Conservation (phyloP, 805 yeast species). For the Limtongozyma cylindracea region DNA sequence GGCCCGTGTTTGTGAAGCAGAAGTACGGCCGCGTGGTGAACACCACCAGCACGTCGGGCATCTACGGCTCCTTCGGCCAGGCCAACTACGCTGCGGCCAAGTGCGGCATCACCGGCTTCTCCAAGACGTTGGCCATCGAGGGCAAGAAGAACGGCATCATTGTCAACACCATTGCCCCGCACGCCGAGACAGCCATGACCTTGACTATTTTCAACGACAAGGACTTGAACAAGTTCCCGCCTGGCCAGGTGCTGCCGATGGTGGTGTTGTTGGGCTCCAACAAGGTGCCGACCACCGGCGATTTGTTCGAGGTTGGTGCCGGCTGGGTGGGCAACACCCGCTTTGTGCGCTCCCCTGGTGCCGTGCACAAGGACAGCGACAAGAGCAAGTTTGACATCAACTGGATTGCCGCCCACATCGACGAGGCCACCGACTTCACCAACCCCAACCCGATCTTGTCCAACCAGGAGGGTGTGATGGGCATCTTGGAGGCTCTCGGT, state of each 20-base stretch:
- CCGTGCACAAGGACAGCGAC: constrained; percentile 25
- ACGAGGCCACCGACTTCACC: constrained; percentile 38
- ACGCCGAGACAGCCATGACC: constrained; percentile 97
- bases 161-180: constrained; percentile 81
- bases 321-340: constrained; percentile 92
- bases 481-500: constrained; percentile 40
- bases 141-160: constrained; percentile 58
- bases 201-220: constrained; percentile 57
- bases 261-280: constrained; percentile 62
- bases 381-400: constrained; percentile 54
- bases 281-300: constrained; percentile 47
- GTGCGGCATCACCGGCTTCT: constrained; percentile 64
- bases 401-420: constrained; percentile 46
- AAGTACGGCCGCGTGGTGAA: constrained; percentile 65
- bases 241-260: constrained; percentile 78
- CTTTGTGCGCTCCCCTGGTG: constrained; percentile 87
- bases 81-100: constrained; percentile 91
- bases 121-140: constrained; percentile 74
- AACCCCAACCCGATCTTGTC: constrained; percentile 29
- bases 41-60: constrained; percentile 88
- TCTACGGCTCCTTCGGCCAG: constrained; percentile 94
- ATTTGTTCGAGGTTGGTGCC: constrained; percentile 79
- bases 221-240: constrained; percentile 65
- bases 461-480: constrained; percentile 60
- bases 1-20: constrained; percentile 74